phyloP scores from a whole-genome alignment of 352 stramenopile species.

The Phytophthora colocasiae region DNA sequence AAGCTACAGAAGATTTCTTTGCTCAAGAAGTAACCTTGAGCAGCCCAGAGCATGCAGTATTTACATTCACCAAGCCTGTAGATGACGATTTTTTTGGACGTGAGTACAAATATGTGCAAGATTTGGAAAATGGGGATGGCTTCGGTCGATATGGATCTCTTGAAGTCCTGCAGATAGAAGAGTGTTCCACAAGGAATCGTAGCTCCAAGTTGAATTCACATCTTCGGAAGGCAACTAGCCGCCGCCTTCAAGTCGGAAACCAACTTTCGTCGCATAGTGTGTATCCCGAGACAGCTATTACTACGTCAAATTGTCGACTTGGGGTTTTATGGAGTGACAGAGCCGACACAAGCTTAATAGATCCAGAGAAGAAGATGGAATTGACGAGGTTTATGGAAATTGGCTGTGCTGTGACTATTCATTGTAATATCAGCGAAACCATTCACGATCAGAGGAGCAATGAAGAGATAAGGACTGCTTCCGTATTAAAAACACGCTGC shows the following conservation, averaged over 20 bases:
- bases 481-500: neutral
- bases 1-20: slow-evolving; percentile 1
- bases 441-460: neutral
- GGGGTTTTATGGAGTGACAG: slow-evolving; percentile 26
- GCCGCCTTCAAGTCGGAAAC: slow-evolving; percentile 1
- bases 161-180: neutral
- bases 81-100: slow-evolving; percentile 22
- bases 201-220: slow-evolving; percentile 10
- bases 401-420: neutral
- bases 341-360: neutral
- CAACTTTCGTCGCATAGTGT: slow-evolving; percentile 10
- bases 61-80: slow-evolving; percentile 14
- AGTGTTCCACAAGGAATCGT: neutral
- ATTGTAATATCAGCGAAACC: neutral
- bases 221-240: slow-evolving; percentile 7
- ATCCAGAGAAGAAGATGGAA: neutral
- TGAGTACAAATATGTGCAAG: slow-evolving; percentile 7
- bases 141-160: slow-evolving; percentile 21
- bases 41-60: neutral
- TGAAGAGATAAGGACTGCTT: neutral
- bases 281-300: slow-evolving; percentile 44
- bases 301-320: slow-evolving; percentile 50
- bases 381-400: slow-evolving; percentile 1
- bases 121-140: slow-evolving; percentile 14
- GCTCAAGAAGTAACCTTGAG: neutral